Conservation (phyloP, 2,329 filamentous ascomycete genomes). For the Fusarium proliferatum region DNA sequence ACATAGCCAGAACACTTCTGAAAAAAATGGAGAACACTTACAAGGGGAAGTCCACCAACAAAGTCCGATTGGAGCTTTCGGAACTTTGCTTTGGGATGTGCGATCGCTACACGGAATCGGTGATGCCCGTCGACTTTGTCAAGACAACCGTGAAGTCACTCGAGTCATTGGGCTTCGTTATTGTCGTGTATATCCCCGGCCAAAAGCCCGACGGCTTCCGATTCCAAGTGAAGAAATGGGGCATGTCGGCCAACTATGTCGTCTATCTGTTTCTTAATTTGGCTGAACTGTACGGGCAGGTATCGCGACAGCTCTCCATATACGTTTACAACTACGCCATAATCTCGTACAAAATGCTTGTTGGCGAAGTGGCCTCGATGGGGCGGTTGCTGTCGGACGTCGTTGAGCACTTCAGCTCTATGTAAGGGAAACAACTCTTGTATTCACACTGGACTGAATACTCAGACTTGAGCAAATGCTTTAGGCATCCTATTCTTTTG, state of each 20-base stretch:
- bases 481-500: accelerated
- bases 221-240: slow-evolving; percentile 17
- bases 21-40: slow-evolving; percentile 41
- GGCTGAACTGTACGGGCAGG: not conserved
- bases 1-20: slow-evolving; percentile 28
- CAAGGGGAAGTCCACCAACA: not conserved
- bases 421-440: not conserved
- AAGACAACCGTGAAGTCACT: slow-evolving; percentile 3
- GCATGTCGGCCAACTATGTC: not conserved
- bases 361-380: slow-evolving; percentile 1
- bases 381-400: not conserved
- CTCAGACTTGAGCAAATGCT: not conserved
- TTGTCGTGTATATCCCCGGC: not conserved
- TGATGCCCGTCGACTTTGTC: not conserved
- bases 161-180: not conserved
- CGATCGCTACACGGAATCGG: not conserved
- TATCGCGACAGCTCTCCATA: not conserved
- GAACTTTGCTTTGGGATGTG: not conserved
- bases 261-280: slow-evolving; percentile 6
- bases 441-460: too few relatives aligned
- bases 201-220: not conserved
- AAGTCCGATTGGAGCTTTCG: not conserved
- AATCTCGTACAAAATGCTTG: not conserved
- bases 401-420: not conserved
- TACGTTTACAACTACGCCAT: not conserved